Evolutionary conservation across 176 grass and related monocot genomes (phyloP).

Genomic region (Calamus simplicifolius): DNA sequence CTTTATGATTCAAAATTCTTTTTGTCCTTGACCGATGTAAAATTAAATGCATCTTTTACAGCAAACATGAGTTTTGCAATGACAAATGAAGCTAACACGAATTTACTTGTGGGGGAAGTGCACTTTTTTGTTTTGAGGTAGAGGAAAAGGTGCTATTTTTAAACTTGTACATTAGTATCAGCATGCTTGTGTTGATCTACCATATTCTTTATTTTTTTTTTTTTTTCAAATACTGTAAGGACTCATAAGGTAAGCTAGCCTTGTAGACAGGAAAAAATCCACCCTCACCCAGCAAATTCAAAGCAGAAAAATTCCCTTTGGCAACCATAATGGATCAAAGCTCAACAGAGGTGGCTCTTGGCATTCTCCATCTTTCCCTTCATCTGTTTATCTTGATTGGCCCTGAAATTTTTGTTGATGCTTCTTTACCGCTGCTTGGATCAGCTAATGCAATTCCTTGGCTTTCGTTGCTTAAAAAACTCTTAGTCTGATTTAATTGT

Average conservation of each 20-base stretch:
- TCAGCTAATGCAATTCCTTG: slow-evolving; percentile 1
- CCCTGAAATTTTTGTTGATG: slow-evolving; percentile 29
- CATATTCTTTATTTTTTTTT: no score
- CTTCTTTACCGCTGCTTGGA: slow-evolving; percentile 9
- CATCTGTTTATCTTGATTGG: slow-evolving; percentile 25
- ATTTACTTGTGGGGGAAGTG: no score
- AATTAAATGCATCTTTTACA: no score
- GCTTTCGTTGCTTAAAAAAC: neutral
- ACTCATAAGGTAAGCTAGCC: slow-evolving; percentile 14
- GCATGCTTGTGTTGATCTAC: no score
- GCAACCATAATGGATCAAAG: slow-evolving; percentile 41
- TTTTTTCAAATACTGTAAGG: no score
- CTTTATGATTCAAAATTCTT: no score
- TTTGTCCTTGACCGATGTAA: no score
- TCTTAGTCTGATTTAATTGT: neutral
- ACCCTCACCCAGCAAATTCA: slow-evolving; percentile 75
- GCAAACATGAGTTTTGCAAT: no score
- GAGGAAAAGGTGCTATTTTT: no score
- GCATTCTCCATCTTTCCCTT: slow-evolving; percentile 31
- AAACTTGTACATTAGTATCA: no score
- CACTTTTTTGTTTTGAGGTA: no score
- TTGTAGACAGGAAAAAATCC: slow-evolving; percentile 88
- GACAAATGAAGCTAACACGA: no score
- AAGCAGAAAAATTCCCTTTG: slow-evolving; percentile 44
- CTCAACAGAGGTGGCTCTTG: slow-evolving; percentile 52